phyloP scores from a whole-genome alignment of 306 rosid species.

The Fragaria nilgerrensis region DNA sequence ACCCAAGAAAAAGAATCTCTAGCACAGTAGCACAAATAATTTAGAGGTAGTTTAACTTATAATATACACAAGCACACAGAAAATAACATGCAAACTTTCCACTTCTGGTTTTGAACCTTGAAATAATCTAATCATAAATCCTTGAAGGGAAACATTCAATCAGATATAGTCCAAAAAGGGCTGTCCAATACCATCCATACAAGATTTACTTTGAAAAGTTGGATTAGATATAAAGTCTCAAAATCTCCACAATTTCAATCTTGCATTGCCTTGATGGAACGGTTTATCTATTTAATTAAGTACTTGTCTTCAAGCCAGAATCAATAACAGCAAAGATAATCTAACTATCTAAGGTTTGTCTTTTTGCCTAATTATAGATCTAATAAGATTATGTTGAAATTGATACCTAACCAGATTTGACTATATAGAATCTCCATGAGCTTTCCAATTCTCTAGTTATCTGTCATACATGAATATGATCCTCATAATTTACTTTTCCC shows the following conservation, averaged over 20 bases:
- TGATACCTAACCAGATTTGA: slow-evolving; percentile 31
- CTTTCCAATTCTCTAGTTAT: slow-evolving; percentile 21
- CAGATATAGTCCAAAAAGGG: background rate
- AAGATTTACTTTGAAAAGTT: slow-evolving; percentile 14
- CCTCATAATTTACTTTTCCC: background rate
- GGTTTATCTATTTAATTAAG: background rate
- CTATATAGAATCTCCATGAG: slow-evolving; percentile 26
- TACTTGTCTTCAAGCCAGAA: slow-evolving; percentile 20
- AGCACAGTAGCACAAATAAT: background rate
- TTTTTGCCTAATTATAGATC: slow-evolving; percentile 35
- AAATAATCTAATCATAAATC: background rate
- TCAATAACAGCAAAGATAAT: slow-evolving; percentile 15
- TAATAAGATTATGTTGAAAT: slow-evolving; percentile 17
- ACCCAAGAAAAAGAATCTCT: background rate
- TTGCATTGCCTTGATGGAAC: background rate
- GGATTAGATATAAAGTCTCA: slow-evolving; percentile 1
- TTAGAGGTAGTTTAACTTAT: background rate
- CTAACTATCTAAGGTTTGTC: slow-evolving; percentile 27
- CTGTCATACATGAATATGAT: slow-evolving; percentile 4
- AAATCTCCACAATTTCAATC: slow-evolving; percentile 7
- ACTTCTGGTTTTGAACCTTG: background rate
- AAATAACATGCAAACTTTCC: background rate
- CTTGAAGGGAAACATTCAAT: background rate
- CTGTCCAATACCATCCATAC: background rate
- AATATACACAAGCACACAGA: background rate